Evolutionary conservation across 2,329 filamentous ascomycete species (phyloP).

Genomic region (Sarocladiaceae sp.): DNA sequence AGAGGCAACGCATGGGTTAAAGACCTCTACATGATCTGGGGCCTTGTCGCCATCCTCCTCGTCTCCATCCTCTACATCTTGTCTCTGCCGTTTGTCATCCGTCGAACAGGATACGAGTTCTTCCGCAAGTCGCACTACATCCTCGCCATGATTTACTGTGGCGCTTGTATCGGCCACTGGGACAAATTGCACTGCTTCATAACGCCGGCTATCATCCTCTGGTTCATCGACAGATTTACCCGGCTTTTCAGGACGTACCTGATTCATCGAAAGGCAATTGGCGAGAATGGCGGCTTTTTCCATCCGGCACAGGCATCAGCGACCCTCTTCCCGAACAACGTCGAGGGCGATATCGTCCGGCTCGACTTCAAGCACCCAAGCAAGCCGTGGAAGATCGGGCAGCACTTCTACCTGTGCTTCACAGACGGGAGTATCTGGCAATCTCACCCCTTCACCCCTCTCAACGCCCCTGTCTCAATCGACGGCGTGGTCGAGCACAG

Average conservation of each 20-base stretch:
- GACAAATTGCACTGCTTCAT: slow-evolving; percentile 55
- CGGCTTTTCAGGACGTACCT: slow-evolving; percentile 47
- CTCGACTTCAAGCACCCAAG: slow-evolving; percentile 60
- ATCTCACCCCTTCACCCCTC: slow-evolving; percentile 63
- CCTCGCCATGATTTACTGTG: slow-evolving; percentile 47
- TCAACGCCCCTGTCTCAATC: slow-evolving; percentile 42
- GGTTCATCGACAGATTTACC: slow-evolving; percentile 50
- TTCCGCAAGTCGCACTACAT: slow-evolving; percentile 62
- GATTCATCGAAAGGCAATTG: slow-evolving; percentile 22
- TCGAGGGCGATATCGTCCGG: slow-evolving; percentile 56
- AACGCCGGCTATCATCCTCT: slow-evolving; percentile 52
- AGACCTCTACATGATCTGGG: slow-evolving; percentile 67
- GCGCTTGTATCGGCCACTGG: slow-evolving; percentile 66
- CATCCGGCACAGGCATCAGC: slow-evolving; percentile 23
- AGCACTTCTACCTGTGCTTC: slow-evolving; percentile 69
- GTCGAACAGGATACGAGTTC: slow-evolving; percentile 66
- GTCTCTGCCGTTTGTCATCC: slow-evolving; percentile 51
- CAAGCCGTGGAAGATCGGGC: slow-evolving; percentile 56
- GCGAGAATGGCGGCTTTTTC: slow-evolving; percentile 10
- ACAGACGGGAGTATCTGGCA: slow-evolving; percentile 62
- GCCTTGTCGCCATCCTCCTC: slow-evolving; percentile 60
- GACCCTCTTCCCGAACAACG: slow-evolving; percentile 44
- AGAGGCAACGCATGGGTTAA: slow-evolving; percentile 50
- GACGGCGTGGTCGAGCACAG: slow-evolving; percentile 40
- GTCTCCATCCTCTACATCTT: slow-evolving; percentile 55